Evolutionary conservation across 2,329 filamentous ascomycete genomes (phyloP).

Genomic region (Apiospora malaysiana): DNA sequence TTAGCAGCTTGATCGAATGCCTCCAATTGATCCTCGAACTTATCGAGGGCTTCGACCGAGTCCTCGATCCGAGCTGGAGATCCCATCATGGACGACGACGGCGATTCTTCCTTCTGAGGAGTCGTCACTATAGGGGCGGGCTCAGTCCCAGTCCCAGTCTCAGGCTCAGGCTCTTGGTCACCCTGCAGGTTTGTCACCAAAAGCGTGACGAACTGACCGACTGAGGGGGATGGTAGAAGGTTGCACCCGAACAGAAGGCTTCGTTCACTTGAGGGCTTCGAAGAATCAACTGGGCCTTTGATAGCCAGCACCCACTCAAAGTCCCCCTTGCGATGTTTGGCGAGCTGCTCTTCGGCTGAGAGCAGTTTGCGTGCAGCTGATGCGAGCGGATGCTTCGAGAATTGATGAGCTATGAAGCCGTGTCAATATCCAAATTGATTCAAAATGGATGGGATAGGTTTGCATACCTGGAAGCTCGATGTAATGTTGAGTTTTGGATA

Average conservation of each 20-base stretch:
- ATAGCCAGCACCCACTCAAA: constrained; percentile 41
- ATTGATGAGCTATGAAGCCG: constrained; percentile 31
- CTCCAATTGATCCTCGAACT: constrained; percentile 66
- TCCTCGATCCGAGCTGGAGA: constrained; percentile 62
- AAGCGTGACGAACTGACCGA: constrained; percentile 39
- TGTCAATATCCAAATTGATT: background rate
- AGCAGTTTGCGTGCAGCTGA: constrained; percentile 35
- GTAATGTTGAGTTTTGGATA: constrained; percentile 28
- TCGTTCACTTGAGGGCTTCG: constrained; percentile 24
- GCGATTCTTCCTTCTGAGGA: background rate
- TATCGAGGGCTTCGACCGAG: constrained; percentile 66
- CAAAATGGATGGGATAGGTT: background rate
- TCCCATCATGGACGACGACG: constrained; percentile 26
- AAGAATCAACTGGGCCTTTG: constrained; percentile 25
- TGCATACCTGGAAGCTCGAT: constrained; percentile 37
- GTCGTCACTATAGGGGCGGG: constrained; percentile 20
- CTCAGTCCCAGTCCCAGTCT: no score
- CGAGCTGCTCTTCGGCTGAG: constrained; percentile 37
- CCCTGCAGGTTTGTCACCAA: constrained; percentile 41
- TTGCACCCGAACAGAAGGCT: constrained; percentile 59
- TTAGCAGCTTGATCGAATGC: constrained; percentile 47
- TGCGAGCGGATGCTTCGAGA: constrained; percentile 36
- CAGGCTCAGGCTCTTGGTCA: constrained; percentile 29
- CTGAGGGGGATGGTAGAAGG: constrained; percentile 45
- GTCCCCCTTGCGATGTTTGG: constrained; percentile 38